Percentiles rank a stretch among this genome's conserved stretches.
Conservation (phyloP, 169 alveolate species). For the Eimeria acervulina region DNA sequence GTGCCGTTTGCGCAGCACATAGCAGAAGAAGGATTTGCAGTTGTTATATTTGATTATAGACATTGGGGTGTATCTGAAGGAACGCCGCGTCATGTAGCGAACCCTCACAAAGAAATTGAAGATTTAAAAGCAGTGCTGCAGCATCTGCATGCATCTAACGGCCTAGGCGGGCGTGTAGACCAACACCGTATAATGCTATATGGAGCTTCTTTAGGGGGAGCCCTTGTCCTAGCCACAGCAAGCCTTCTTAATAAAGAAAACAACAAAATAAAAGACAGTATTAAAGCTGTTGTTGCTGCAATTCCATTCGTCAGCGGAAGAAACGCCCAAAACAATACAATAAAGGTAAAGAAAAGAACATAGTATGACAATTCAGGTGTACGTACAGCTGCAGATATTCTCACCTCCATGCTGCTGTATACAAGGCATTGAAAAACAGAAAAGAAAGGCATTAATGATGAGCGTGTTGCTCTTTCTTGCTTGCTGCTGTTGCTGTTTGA, state of each 20-base stretch:
- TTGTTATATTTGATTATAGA: slow-evolving; percentile 53
- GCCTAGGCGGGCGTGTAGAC: no score
- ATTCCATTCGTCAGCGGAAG: slow-evolving; percentile 22
- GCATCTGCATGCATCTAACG: no score
- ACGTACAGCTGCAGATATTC: no score
- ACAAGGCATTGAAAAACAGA: no score
- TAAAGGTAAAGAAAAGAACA: not conserved
- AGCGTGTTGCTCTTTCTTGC: not conserved
- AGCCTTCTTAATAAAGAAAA: not conserved
- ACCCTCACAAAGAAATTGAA: slow-evolving; percentile 9
- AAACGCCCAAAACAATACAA: not conserved
- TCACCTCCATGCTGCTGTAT: no score
- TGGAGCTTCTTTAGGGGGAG: slow-evolving; percentile 74
- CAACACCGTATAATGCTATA: not conserved
- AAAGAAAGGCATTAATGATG: no score
- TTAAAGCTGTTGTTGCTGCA: slow-evolving; percentile 36
- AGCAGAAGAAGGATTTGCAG: slow-evolving; percentile 23
- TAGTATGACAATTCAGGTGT: no score
- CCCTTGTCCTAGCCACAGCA: slow-evolving; percentile 52
- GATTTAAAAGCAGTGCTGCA: slow-evolving; percentile 50
- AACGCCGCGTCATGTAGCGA: slow-evolving; percentile 42
- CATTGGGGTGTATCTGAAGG: slow-evolving; percentile 75
- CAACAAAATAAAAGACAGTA: not conserved
- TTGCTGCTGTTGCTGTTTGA: not conserved
- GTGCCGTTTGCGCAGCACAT: slow-evolving; percentile 43